Conservation (phyloP, 257 asterid species). For the Avicennia marina region DNA sequence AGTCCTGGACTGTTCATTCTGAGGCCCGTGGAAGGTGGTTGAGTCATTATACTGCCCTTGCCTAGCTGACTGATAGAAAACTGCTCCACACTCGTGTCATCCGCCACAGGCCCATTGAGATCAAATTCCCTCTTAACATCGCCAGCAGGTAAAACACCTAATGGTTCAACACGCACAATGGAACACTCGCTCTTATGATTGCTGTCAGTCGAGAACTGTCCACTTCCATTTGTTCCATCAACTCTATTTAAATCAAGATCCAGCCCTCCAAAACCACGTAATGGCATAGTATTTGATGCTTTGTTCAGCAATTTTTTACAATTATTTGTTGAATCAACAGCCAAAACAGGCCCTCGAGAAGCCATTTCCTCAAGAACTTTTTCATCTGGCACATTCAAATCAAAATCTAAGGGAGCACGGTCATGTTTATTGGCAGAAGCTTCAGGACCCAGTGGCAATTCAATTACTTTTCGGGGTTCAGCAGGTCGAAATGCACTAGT, state of each 20-base stretch:
- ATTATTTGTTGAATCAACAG: slow-evolving; percentile 12
- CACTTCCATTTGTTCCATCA: slow-evolving; percentile 37
- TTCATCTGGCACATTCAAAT: slow-evolving; percentile 54
- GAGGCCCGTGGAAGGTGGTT: slow-evolving; percentile 38
- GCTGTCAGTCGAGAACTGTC: slow-evolving; percentile 29
- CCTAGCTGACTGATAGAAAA: slow-evolving; percentile 21
- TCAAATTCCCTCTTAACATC: slow-evolving; percentile 41
- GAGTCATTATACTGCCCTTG: slow-evolving; percentile 39
- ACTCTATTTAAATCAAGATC: slow-evolving; percentile 57
- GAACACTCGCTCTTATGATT: slow-evolving; percentile 20
- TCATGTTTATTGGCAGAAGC: slow-evolving; percentile 38
- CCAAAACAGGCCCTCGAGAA: slow-evolving; percentile 27
- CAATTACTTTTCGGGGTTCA: slow-evolving; percentile 72
- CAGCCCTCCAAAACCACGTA: slow-evolving; percentile 29
- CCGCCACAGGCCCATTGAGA: slow-evolving; percentile 47
- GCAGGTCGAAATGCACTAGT: slow-evolving; percentile 99
- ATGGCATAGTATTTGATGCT: slow-evolving; percentile 8
- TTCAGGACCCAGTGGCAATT: slow-evolving; percentile 30
- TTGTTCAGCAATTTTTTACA: slow-evolving; percentile 9
- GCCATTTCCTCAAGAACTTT: slow-evolving; percentile 43
- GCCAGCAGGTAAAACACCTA: slow-evolving; percentile 18
- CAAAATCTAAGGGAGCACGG: slow-evolving; percentile 42
- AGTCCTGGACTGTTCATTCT: slow-evolving; percentile 32
- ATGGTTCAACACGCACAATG: slow-evolving; percentile 12
- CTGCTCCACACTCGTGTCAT: slow-evolving; percentile 27